A percentile compares a stretch with the other conserved stretches of the same genome.
These are phyloP conservation scores for Rhizopus sp. DNA, from an alignment of 371 early-diverging fungal genomes.

Conservation along the genomic window DNA sequence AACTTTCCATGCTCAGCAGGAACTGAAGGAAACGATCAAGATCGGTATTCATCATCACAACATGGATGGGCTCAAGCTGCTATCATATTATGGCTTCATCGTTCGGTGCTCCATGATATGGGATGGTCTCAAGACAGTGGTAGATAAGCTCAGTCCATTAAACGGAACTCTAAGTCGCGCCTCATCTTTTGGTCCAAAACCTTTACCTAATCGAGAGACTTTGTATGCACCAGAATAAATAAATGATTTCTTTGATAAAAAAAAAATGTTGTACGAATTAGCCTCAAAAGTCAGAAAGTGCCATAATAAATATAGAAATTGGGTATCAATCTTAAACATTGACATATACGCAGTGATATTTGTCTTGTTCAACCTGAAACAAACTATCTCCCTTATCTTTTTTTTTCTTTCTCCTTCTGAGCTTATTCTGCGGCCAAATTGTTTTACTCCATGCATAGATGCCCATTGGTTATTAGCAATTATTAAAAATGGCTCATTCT, in stretches of 20 bases:
- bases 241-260: background rate
- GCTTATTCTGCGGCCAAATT: no score
- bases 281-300: no score
- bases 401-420: background rate
- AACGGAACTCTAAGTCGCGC: slow-evolving; percentile 24
- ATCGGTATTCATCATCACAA: slow-evolving; percentile 15
- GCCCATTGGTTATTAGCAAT: no score
- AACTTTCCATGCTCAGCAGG: slow-evolving; percentile 15
- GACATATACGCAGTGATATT: no score
- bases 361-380: no score
- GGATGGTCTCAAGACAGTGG: slow-evolving; percentile 26
- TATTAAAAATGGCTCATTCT: no score
- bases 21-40: slow-evolving; percentile 14
- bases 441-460: no score
- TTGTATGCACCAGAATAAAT: slow-evolving; percentile 14
- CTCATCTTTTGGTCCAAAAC: slow-evolving; percentile 9
- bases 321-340: no score
- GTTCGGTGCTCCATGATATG: slow-evolving; percentile 31
- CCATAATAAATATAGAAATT: no score
- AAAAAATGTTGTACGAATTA: no score
- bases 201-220: slow-evolving; percentile 20
- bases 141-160: slow-evolving; percentile 27
- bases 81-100: slow-evolving; percentile 29
- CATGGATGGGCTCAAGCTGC: slow-evolving; percentile 18
- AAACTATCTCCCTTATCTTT: background rate